A percentile compares a stretch with the other conserved stretches of the same genome.
These are phyloP conservation scores for Aspergillus nanangensis DNA, from an alignment of 495 filamentous ascomycete genomes.

Conservation along the genomic window DNA sequence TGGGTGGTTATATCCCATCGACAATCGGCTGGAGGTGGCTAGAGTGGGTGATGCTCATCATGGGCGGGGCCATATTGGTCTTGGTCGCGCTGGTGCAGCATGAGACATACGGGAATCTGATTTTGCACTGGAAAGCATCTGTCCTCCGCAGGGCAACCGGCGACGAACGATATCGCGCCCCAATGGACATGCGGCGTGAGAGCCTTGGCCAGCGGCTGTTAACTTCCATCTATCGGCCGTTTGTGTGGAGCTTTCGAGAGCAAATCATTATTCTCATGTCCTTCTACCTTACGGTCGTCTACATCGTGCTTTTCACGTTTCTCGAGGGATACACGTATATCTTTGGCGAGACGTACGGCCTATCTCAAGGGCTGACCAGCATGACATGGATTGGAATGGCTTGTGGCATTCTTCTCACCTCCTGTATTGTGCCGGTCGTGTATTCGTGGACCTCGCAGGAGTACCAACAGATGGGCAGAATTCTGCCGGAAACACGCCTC, in stretches of 20 bases:
- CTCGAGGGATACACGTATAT: conserved; percentile 56
- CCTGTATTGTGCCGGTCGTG: conserved; percentile 41
- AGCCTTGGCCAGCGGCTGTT: neutral
- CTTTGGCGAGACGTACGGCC: conserved; percentile 50
- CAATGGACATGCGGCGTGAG: conserved; percentile 32
- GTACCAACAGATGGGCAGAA: conserved; percentile 15
- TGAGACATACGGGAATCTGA: conserved; percentile 42
- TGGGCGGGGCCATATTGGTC: conserved; percentile 30
- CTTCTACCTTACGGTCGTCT: conserved; percentile 54
- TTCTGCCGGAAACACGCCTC: conserved; percentile 49
- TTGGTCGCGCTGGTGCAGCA: conserved; percentile 35
- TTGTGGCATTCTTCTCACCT: conserved; percentile 43
- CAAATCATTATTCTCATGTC: conserved; percentile 44
- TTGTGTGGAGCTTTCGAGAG: conserved; percentile 28
- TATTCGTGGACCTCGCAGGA: conserved; percentile 23
- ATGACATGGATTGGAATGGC: conserved; percentile 51
- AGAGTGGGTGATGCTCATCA: conserved; percentile 43
- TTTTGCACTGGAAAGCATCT: conserved; percentile 42
- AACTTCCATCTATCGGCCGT: conserved; percentile 23
- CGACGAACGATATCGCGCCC: conserved; percentile 30
- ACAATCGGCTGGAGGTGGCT: conserved; percentile 40
- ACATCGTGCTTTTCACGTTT: conserved; percentile 60
- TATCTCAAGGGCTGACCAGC: conserved; percentile 44
- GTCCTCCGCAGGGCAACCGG: conserved; percentile 36
- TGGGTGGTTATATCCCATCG: conserved; percentile 22